phyloP scores from a whole-genome alignment of 192 early-diverging fungal species.

The Coemansia sp. region DNA sequence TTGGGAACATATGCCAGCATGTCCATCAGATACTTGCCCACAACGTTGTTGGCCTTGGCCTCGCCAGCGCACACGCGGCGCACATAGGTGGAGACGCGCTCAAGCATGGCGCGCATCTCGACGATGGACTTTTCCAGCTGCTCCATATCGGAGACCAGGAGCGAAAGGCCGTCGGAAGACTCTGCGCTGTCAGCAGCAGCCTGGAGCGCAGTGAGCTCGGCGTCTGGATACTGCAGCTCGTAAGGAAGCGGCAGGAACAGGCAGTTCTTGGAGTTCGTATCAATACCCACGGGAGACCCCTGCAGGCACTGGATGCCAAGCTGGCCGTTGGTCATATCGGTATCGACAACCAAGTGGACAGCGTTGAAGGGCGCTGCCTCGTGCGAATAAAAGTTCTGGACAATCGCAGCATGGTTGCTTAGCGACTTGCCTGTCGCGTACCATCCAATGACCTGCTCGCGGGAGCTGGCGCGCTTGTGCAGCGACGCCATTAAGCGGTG shows the following conservation, averaged over 20 bases:
- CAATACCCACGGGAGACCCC: constrained; percentile 74
- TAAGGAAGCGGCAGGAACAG: constrained; percentile 87
- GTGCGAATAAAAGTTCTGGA: constrained; percentile 78
- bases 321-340: constrained; percentile 67
- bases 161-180: constrained; percentile 53
- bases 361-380: constrained; percentile 72
- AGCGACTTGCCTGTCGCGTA: constrained; percentile 73
- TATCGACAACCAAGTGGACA: constrained; percentile 87
- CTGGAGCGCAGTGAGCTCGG: constrained; percentile 75
- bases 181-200: constrained; percentile 41
- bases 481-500: constrained; percentile 81
- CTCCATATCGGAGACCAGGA: constrained; percentile 86
- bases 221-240: constrained; percentile 87
- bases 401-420: constrained; percentile 68
- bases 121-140: constrained; percentile 76
- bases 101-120: constrained; percentile 81
- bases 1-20: constrained; percentile 86
- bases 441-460: constrained; percentile 94
- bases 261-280: constrained; percentile 73
- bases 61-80: constrained; percentile 43
- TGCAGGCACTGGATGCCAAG: constrained; percentile 71
- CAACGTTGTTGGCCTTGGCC: constrained; percentile 62
- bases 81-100: constrained; percentile 79
- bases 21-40: constrained; percentile 94
- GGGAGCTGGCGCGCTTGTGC: constrained; percentile 84